Evolutionary conservation across 257 asterid species (phyloP).

Genomic region (Plantago major): DNA sequence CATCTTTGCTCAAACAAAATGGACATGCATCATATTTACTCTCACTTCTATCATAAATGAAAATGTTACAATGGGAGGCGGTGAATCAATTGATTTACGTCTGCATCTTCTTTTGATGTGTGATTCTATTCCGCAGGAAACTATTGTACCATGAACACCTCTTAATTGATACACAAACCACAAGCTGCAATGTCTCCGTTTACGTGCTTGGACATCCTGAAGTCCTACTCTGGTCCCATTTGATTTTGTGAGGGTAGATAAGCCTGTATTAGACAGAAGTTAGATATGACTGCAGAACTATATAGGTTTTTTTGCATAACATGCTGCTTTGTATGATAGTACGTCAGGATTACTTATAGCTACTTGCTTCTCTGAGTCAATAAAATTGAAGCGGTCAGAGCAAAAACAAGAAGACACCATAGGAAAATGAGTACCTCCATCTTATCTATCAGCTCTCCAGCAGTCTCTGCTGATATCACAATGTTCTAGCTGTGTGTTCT

Average conservation of each 20-base stretch:
- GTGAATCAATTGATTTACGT: not conserved
- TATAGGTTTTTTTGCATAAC: too few relatives aligned
- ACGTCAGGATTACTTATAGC: too few relatives aligned
- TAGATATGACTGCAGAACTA: too few relatives aligned
- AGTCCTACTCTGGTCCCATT: constrained; percentile 35
- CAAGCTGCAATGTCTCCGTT: constrained; percentile 25
- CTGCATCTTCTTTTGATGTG: constrained; percentile 12
- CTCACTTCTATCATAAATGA: not conserved
- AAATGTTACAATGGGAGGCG: not conserved
- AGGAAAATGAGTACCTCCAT: constrained; percentile 41
- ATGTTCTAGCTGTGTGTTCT: constrained; percentile 44
- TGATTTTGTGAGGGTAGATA: constrained; percentile 36
- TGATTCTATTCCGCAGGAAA: constrained; percentile 17
- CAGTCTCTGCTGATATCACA: constrained; percentile 43
- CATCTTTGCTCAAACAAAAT: not conserved
- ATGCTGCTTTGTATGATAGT: too few relatives aligned
- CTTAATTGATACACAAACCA: constrained; percentile 2
- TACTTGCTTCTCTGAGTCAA: too few relatives aligned
- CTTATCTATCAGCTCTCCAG: constrained; percentile 45
- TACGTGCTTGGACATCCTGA: constrained; percentile 31
- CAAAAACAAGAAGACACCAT: not conserved
- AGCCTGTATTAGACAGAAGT: constrained; percentile 32
- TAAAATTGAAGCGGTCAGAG: constrained; percentile 1
- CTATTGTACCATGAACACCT: constrained; percentile 9
- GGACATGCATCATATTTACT: not conserved